Conservation (phyloP, 2,329 filamentous ascomycete species). For the Fusarium sulawesiense region DNA sequence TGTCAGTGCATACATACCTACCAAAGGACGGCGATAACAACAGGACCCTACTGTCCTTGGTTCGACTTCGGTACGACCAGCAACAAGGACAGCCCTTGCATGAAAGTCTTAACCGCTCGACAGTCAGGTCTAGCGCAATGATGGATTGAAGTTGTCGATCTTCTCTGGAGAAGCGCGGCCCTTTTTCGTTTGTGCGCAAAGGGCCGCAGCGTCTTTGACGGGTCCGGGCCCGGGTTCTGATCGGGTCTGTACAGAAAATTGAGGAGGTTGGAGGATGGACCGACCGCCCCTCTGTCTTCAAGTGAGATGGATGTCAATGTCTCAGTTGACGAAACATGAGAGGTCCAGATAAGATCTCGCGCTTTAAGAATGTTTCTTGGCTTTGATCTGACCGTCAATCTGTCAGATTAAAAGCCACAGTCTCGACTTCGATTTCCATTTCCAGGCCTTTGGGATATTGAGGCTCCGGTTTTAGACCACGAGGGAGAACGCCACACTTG, state of each 20-base stretch:
- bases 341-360: constrained; percentile 11
- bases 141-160: constrained; percentile 7
- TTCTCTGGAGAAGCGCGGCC: constrained; percentile 24
- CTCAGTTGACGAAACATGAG: constrained; percentile 26
- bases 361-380: constrained; percentile 4
- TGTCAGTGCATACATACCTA: neutral
- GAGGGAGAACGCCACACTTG: neutral
- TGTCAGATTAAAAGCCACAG: neutral
- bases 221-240: constrained; percentile 44
- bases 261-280: constrained; percentile 28
- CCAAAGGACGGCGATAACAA: constrained; percentile 13
- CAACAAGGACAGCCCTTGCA: constrained; percentile 37
- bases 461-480: constrained; percentile 6
- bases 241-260: constrained; percentile 33
- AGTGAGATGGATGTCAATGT: constrained; percentile 22
- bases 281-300: constrained; percentile 12
- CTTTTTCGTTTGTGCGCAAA: constrained; percentile 27
- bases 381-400: constrained; percentile 9
- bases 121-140: constrained; percentile 15
- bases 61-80: constrained; percentile 4
- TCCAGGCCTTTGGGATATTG: constrained; percentile 1
- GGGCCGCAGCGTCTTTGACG: constrained; percentile 20
- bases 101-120: constrained; percentile 28
- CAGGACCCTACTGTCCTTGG: constrained; percentile 20
- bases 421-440: neutral